Evolutionary conservation across 108 stramenopile species (phyloP).

Genomic region (Epithemia pelagica): DNA sequence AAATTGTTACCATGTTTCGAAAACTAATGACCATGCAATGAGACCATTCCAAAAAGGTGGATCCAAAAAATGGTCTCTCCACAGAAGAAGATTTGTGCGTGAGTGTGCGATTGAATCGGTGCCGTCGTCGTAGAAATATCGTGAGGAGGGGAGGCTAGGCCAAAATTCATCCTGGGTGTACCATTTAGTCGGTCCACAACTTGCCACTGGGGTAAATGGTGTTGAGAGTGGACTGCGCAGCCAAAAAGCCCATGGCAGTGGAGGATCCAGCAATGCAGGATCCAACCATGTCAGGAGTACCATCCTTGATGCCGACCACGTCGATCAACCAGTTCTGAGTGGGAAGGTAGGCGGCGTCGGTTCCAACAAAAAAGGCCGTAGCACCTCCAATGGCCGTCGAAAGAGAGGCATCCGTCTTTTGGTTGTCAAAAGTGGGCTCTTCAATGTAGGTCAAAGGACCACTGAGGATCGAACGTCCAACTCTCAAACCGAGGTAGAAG

Average conservation of each 20-base stretch:
- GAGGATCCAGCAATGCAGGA: slow-evolving; percentile 74
- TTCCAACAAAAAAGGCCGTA: slow-evolving; percentile 82
- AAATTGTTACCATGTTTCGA: too few species aligned
- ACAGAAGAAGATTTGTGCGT: too few species aligned
- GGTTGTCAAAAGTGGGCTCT: slow-evolving; percentile 65
- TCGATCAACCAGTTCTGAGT: slow-evolving; percentile 75
- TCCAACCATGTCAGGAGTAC: slow-evolving; percentile 44
- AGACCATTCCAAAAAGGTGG: too few species aligned
- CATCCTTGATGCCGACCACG: slow-evolving; percentile 65
- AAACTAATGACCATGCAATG: too few species aligned
- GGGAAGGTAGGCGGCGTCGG: slow-evolving; percentile 73
- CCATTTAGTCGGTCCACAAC: slow-evolving; percentile 80
- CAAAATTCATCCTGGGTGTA: too few species aligned
- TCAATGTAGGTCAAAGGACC: slow-evolving; percentile 43
- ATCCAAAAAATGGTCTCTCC: too few species aligned
- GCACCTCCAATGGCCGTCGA: slow-evolving; percentile 68
- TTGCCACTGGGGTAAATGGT: slow-evolving; percentile 53
- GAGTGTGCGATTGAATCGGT: too few species aligned
- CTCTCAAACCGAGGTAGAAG: slow-evolving; percentile 66
- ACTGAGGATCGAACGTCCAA: slow-evolving; percentile 43
- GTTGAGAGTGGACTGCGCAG: slow-evolving; percentile 58
- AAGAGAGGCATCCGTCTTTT: slow-evolving; percentile 52
- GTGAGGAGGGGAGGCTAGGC: too few species aligned
- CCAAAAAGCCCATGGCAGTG: slow-evolving; percentile 59
- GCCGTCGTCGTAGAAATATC: too few species aligned